Evolutionary conservation across 768 basidiomycete species (phyloP), one percentile per base, ranked within the genome.

Genomic region (Boletus coccyginus): DNA sequence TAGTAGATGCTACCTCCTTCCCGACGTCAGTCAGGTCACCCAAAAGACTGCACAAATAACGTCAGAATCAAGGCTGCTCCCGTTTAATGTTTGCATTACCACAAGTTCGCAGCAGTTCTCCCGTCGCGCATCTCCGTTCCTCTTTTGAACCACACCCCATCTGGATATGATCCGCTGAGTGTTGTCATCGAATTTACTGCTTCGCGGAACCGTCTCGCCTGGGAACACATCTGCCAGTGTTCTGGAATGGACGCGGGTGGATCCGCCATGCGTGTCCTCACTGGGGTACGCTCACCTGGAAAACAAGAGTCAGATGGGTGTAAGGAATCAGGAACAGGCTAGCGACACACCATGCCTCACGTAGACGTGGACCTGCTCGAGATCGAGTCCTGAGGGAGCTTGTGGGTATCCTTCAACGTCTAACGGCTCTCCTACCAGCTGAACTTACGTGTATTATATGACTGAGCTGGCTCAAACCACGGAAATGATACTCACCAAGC

Each of bases 281-380:
- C 88, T 1, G 90, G 90, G 0, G 88, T 83, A 36, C 90, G 81
- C 72, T 91, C 90, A 32, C 89, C 89, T 91, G 56, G 43, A 45
- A 56, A 43, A 46, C 29, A 29, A 10, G 17, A 27, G 53, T 40
- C 11, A 40, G 38, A 46, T 14, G n/a, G n/a, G 21, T 16, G 42
- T 1, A 36, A 27, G 29, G 19, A 36, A 38, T 17, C 27, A 27
- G 14, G 12, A 46, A 42, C 19, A 27, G 32, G 14, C 5, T 3
- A 17, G 35, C 36, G 52, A 73, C 83, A 46, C 53, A 88, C 89
- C 89, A 68, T 92, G 90, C 27, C 90, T 78, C 5, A 88, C 81
- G 64, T 83, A 91, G 39, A 90, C 70, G 66, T 91, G 86, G 12
- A 91, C 87, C 67, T 90, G 89, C 66, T 86, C 78, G 40, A 91